Evolutionary conservation across 2,329 filamentous ascomycete species (phyloP).

Genomic region (Scedosporium apiospermum): DNA sequence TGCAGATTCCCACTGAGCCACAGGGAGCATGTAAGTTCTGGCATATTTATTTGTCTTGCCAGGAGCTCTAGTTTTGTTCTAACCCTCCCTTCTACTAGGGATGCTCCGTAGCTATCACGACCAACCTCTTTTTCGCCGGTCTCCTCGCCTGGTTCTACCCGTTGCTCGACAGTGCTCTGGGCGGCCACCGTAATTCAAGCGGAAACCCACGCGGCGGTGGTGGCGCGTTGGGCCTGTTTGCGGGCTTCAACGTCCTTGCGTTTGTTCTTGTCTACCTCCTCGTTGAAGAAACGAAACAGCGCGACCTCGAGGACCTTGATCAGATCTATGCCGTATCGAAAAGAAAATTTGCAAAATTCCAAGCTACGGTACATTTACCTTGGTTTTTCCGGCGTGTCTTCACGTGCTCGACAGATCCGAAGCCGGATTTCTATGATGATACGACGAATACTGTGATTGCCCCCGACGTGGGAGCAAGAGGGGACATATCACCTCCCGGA

Average conservation of each 20-base stretch:
- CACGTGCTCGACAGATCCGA: neutral
- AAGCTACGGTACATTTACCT: constrained; percentile 18
- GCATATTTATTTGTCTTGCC: constrained; percentile 17
- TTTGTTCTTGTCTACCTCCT: constrained; percentile 34
- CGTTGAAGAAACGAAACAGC: constrained; percentile 31
- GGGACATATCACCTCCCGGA: neutral
- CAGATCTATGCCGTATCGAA: constrained; percentile 27
- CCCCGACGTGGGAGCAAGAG: neutral
- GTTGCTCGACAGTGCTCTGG: constrained; percentile 12
- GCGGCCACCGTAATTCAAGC: constrained; percentile 9
- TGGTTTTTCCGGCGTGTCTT: constrained; percentile 22
- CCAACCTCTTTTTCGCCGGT: constrained; percentile 37
- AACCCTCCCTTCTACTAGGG: constrained; percentile 17
- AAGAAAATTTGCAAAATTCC: constrained; percentile 19
- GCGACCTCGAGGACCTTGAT: constrained; percentile 29
- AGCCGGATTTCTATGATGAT: constrained; percentile 4
- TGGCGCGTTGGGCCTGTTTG: constrained; percentile 34
- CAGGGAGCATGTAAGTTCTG: constrained; percentile 25
- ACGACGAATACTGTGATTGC: neutral
- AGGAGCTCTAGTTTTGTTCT: constrained; percentile 24
- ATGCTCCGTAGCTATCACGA: constrained; percentile 26
- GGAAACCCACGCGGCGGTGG: constrained; percentile 17
- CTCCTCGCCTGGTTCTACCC: constrained; percentile 33
- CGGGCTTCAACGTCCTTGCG: constrained; percentile 34
- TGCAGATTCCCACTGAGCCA: constrained; percentile 31